These are phyloP conservation scores for Pyrenochaeta sp. DNA, from an alignment of 2,329 filamentous ascomycete species.

Conservation along the genomic window DNA sequence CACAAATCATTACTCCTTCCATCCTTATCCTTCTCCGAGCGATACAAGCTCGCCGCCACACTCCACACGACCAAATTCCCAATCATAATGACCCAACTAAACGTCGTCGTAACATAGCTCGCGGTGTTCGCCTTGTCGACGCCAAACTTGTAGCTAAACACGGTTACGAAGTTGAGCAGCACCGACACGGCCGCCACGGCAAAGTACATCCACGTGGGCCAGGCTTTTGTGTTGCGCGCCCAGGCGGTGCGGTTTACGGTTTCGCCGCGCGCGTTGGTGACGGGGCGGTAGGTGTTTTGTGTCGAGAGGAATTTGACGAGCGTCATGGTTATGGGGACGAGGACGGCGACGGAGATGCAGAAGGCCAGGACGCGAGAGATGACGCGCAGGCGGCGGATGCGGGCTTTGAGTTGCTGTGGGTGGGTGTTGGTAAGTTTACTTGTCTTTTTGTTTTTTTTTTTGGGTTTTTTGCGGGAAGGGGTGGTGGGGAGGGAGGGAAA, in stretches of 20 bases:
- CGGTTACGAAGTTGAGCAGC: constrained; percentile 43
- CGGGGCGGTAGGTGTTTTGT: constrained; percentile 31
- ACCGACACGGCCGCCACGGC: constrained; percentile 38
- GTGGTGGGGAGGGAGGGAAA: too few species aligned
- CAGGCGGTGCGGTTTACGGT: constrained; percentile 47
- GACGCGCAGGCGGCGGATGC: constrained; percentile 49
- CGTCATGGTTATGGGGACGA: constrained; percentile 47
- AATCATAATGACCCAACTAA: constrained; percentile 37
- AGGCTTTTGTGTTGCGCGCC: constrained; percentile 45
- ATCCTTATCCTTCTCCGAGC: constrained; percentile 43
- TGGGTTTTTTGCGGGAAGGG: not conserved
- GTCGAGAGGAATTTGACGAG: constrained; percentile 50
- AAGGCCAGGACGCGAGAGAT: constrained; percentile 45
- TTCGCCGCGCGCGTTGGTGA: constrained; percentile 21
- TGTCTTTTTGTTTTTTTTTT: not conserved
- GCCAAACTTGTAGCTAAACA: constrained; percentile 43
- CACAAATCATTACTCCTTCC: constrained; percentile 50
- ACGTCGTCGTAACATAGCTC: constrained; percentile 33
- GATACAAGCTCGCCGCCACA: constrained; percentile 44
- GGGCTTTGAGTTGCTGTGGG: constrained; percentile 46
- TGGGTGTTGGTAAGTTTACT: constrained; percentile 5
- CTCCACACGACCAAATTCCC: constrained; percentile 49
- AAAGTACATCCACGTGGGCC: constrained; percentile 53
- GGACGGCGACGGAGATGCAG: constrained; percentile 43
- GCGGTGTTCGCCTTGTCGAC: constrained; percentile 44